These are phyloP conservation scores for Wallacemonas rigidus DNA, from an alignment of 208 protist species.

Conservation along the genomic window DNA sequence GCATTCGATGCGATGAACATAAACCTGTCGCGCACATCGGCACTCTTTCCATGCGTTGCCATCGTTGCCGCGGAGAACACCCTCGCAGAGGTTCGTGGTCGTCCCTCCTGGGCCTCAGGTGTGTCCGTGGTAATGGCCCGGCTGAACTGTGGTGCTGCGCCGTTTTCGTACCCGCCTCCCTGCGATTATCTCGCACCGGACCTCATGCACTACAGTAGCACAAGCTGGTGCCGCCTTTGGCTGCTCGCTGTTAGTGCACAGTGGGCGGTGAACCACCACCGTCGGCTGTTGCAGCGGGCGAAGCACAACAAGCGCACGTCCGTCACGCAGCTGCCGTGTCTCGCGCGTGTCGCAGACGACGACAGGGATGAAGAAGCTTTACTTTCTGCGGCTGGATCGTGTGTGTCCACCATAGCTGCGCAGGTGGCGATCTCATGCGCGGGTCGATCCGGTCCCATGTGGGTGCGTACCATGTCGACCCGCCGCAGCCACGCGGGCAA, in stretches of 20 bases:
- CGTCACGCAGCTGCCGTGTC: not conserved
- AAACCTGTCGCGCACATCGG: constrained; percentile 19
- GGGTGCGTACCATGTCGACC: not conserved
- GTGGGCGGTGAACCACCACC: constrained; percentile 2
- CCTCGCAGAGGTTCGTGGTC: constrained; percentile 23
- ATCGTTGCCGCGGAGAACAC: constrained; percentile 23
- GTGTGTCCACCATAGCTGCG: not conserved
- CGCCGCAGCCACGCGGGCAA: not conserved
- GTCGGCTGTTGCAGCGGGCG: not conserved
- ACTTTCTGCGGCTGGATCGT: not conserved
- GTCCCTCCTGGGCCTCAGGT: constrained; percentile 19
- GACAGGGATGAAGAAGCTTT: not conserved
- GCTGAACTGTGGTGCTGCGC: constrained; percentile 85
- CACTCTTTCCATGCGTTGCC: constrained; percentile 64
- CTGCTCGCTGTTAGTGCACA: constrained; percentile 48
- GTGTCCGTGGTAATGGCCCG: constrained; percentile 36
- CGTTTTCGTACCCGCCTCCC: constrained; percentile 57
- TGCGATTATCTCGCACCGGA: constrained; percentile 75
- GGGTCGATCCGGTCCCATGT: not conserved
- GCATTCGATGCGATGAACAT: constrained; percentile 46
- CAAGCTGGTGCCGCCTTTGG: constrained; percentile 58
- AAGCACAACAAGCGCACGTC: not conserved
- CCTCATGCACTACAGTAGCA: constrained; percentile 57
- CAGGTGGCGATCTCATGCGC: not conserved
- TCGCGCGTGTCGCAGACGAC: not conserved